A percentile compares a stretch with the other conserved stretches of the same genome.
Conservation (phyloP, 345 rosid species). For the Firmiana major region DNA sequence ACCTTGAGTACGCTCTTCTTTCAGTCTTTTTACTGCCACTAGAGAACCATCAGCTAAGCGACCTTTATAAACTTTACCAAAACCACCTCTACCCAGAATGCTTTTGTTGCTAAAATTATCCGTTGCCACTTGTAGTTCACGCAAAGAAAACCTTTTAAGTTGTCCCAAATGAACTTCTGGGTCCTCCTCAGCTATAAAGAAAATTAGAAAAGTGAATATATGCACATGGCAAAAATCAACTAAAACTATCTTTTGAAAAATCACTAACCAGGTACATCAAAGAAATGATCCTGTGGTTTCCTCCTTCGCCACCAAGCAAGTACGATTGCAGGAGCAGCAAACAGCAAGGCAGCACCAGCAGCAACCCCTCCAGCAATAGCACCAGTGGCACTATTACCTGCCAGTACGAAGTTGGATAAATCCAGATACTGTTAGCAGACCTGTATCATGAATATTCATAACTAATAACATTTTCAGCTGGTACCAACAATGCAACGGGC, state of each 20-base stretch:
- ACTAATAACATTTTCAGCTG: neutral
- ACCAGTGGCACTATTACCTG: constrained; percentile 67
- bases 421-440: neutral
- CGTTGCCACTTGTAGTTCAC: constrained; percentile 81
- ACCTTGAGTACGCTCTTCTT: constrained; percentile 82
- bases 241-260: constrained; percentile 3
- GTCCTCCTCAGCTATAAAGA: constrained; percentile 82
- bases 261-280: constrained; percentile 88
- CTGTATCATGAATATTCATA: neutral
- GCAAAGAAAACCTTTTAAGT: constrained; percentile 79
- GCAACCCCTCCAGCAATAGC: constrained; percentile 98
- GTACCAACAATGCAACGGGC: neutral
- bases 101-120: constrained; percentile 69
- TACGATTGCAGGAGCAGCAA: constrained; percentile 88
- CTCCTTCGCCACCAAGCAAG: constrained; percentile 71
- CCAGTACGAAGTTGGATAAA: constrained; percentile 15
- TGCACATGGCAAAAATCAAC: neutral
- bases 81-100: constrained; percentile 84
- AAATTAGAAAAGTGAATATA: constrained; percentile 14
- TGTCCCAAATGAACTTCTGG: constrained; percentile 94
- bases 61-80: constrained; percentile 91
- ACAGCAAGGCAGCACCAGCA: constrained; percentile 91
- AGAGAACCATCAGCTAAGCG: constrained; percentile 69
- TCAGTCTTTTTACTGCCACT: constrained; percentile 85
- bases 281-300: constrained; percentile 85